Evolutionary conservation across 1,284 basidiomycete genomes (phyloP).

Genomic region (Cryptococcus sp.): DNA sequence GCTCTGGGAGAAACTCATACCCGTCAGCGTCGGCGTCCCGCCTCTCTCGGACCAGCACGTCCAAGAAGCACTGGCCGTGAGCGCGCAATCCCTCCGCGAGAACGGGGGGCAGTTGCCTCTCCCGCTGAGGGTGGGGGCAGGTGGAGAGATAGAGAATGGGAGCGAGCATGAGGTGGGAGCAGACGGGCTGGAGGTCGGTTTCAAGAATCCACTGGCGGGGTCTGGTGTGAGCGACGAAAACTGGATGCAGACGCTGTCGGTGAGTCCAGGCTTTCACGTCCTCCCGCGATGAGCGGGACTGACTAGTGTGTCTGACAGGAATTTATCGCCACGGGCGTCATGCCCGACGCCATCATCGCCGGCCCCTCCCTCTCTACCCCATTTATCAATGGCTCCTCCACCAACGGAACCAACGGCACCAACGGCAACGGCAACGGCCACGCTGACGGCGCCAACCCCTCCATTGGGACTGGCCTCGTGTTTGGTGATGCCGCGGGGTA

Average conservation of each 20-base stretch:
- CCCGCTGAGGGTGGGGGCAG: neutral
- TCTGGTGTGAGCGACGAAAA: constrained; percentile 45
- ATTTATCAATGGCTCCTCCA: neutral
- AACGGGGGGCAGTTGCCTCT: neutral
- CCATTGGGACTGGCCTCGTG: constrained; percentile 37
- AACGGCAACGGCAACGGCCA: constrained; percentile 1
- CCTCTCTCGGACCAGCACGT: constrained; percentile 63
- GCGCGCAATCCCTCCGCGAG: constrained; percentile 25
- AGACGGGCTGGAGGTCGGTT: constrained; percentile 10
- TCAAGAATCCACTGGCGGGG: constrained; percentile 43
- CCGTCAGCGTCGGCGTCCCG: constrained; percentile 67
- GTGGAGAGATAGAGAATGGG: constrained; percentile 3
- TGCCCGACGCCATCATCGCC: constrained; percentile 27
- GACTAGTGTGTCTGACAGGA: constrained; percentile 15
- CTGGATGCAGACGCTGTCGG: constrained; percentile 20
- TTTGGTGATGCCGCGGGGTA: constrained; percentile 27
- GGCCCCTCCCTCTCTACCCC: neutral
- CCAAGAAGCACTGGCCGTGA: constrained; percentile 49
- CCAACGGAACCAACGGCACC: constrained; percentile 4
- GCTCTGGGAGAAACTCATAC: constrained; percentile 60
- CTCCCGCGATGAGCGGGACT: neutral
- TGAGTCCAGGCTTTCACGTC: constrained; percentile 12
- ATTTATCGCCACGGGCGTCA: constrained; percentile 30
- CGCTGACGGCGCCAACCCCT: constrained; percentile 3
- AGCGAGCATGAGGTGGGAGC: constrained; percentile 4